These are phyloP conservation scores for Vararia minispora DNA, from an alignment of 768 basidiomycete species.

Conservation along the genomic window DNA sequence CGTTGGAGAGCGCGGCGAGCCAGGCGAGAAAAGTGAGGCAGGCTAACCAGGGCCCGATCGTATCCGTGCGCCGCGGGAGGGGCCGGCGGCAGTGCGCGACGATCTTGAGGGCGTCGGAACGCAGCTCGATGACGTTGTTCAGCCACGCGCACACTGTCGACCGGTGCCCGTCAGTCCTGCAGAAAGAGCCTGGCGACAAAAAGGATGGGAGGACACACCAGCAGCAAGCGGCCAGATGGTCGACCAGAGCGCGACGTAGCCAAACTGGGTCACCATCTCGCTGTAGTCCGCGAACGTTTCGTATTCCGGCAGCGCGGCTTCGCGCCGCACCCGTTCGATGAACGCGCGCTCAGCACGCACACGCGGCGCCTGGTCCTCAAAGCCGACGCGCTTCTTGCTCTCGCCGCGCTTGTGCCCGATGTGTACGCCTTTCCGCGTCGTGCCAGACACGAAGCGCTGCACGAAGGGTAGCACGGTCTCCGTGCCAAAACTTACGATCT, in stretches of 20 bases:
- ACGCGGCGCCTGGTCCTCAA: conserved; percentile 55
- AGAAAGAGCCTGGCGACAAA: neutral
- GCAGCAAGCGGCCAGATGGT: conserved; percentile 91
- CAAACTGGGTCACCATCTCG: conserved; percentile 96
- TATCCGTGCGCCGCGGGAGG: conserved; percentile 77
- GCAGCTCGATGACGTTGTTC: conserved; percentile 88
- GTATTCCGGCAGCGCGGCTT: conserved; percentile 75
- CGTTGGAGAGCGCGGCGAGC: conserved; percentile 80
- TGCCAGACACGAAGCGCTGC: conserved; percentile 43
- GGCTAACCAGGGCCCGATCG: conserved; percentile 92
- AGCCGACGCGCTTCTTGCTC: conserved; percentile 58
- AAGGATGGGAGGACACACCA: conserved; percentile 26
- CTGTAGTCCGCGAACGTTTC: conserved; percentile 80
- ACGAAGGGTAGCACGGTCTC: conserved; percentile 80
- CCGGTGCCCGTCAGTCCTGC: neutral
- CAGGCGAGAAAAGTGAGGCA: conserved; percentile 81
- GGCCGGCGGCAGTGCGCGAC: conserved; percentile 75
- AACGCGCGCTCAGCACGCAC: conserved; percentile 59
- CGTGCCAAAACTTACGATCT: conserved; percentile 63
- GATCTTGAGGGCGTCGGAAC: conserved; percentile 95
- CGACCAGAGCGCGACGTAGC: conserved; percentile 86
- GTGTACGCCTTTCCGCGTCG: conserved; percentile 36
- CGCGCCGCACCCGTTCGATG: conserved; percentile 63
- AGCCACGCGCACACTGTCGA: conserved; percentile 65
- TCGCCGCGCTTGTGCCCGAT: conserved; percentile 13